Conservation (phyloP, 306 rosid species). For the Prunus kanzakura region DNA sequence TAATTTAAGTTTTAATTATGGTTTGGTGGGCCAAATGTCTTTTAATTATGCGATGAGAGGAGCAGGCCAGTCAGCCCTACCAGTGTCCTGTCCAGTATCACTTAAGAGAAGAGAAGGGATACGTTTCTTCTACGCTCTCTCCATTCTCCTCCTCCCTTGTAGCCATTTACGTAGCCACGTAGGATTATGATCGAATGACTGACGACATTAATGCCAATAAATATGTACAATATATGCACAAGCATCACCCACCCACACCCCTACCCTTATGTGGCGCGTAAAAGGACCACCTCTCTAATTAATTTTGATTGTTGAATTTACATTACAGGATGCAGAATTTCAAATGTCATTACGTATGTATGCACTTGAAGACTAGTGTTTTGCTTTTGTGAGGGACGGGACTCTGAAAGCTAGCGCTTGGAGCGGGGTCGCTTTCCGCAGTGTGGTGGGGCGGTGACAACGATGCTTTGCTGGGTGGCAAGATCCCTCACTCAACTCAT, state of each 20-base stretch:
- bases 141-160: not conserved
- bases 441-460: not conserved
- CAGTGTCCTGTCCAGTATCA: not conserved
- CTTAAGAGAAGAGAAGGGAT: not conserved
- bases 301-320: too few relatives aligned
- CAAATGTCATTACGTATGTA: too few relatives aligned
- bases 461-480: not conserved
- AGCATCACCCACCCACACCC: too few relatives aligned
- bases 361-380: too few relatives aligned
- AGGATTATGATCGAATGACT: constrained; percentile 52
- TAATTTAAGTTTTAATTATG: constrained; percentile 2
- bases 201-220: constrained; percentile 21
- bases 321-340: too few relatives aligned
- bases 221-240: not conserved
- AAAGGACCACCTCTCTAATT: too few relatives aligned
- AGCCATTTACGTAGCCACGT: not conserved
- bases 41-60: not conserved
- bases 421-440: not conserved
- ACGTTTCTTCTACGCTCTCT: not conserved
- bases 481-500: not conserved
- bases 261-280: too few relatives aligned
- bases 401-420: not conserved
- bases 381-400: too few relatives aligned
- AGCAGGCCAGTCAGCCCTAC: not conserved
- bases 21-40: constrained; percentile 3